A percentile compares a stretch with the other conserved stretches of the same genome.
Evolutionary conservation across 164 flowering plant genomes (phyloP).

Genomic region (Pachysandra terminalis): DNA sequence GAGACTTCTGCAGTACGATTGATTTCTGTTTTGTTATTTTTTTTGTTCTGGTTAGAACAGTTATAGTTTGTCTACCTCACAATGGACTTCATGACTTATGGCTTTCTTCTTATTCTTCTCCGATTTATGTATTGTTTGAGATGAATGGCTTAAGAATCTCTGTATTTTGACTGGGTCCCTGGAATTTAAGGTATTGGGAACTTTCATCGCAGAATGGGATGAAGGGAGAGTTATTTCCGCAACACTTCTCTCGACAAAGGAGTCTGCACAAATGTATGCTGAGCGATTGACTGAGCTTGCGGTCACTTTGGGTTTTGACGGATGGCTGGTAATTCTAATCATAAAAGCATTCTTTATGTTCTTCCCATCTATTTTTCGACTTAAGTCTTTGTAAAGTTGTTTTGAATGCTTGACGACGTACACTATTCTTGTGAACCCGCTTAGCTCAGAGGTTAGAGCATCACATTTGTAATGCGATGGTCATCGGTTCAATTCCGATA

Average conservation of each 20-base stretch:
- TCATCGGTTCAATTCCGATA: constrained; percentile 12
- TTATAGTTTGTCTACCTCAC: no score
- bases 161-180: not conserved
- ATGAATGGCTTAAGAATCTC: not conserved
- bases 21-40: no score
- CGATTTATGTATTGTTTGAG: not conserved
- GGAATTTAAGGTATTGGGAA: constrained; percentile 66
- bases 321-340: constrained; percentile 77
- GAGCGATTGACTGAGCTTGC: constrained; percentile 83
- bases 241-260: constrained; percentile 52
- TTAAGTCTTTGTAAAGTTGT: not conserved
- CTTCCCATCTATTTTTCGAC: not conserved
- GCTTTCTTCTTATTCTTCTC: not conserved
- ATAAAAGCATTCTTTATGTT: not conserved
- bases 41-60: no score
- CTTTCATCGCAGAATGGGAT: constrained; percentile 87
- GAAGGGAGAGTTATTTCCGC: constrained; percentile 55
- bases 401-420: not conserved
- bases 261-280: constrained; percentile 75
- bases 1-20: no score
- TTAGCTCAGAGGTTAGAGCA: constrained; percentile 10
- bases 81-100: not conserved
- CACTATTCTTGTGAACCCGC: constrained; percentile 5
- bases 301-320: constrained; percentile 78
- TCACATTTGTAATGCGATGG: constrained; percentile 16